These are phyloP conservation scores for Scheffersomyces quercinus DNA, from an alignment of 1,139 yeast species.

Conservation along the genomic window DNA sequence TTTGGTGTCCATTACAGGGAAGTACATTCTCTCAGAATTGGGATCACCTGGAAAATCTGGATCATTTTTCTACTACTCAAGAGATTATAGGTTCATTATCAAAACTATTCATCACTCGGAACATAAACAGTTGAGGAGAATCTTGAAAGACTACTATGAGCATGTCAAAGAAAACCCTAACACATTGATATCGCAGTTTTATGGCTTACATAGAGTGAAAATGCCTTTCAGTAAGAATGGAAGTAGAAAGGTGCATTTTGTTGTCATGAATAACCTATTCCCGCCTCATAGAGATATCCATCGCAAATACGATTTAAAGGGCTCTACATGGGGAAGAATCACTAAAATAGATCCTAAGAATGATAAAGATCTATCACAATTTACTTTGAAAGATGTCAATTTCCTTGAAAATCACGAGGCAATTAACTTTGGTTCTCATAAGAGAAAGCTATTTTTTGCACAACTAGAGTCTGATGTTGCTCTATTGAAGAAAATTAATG, in stretches of 20 bases:
- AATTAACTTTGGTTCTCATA: constrained; percentile 72
- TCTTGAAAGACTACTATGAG: constrained; percentile 72
- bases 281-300: constrained; percentile 94
- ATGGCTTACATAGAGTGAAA: constrained; percentile 92
- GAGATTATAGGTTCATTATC: constrained; percentile 91
- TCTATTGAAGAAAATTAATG: constrained; percentile 70
- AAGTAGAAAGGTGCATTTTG: constrained; percentile 81
- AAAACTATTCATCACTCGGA: constrained; percentile 95
- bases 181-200: constrained; percentile 88
- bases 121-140: constrained; percentile 76
- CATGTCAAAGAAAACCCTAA: constrained; percentile 86
- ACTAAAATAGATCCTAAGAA: constrained; percentile 37
- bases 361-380: constrained; percentile 32
- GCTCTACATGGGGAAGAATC: constrained; percentile 84
- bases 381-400: constrained; percentile 77
- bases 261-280: constrained; percentile 95
- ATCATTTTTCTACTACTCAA: constrained; percentile 89
- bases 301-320: constrained; percentile 86
- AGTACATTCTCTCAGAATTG: constrained; percentile 85
- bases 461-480: constrained; percentile 78
- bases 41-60: constrained; percentile 98
- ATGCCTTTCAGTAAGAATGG: constrained; percentile 63
- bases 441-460: constrained; percentile 55
- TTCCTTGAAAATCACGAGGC: constrained; percentile 70
- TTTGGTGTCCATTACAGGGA: constrained; percentile 86